phyloP scores from a whole-genome alignment of 2,329 filamentous ascomycete genomes.

The Coccinonectria pachysandricola region DNA sequence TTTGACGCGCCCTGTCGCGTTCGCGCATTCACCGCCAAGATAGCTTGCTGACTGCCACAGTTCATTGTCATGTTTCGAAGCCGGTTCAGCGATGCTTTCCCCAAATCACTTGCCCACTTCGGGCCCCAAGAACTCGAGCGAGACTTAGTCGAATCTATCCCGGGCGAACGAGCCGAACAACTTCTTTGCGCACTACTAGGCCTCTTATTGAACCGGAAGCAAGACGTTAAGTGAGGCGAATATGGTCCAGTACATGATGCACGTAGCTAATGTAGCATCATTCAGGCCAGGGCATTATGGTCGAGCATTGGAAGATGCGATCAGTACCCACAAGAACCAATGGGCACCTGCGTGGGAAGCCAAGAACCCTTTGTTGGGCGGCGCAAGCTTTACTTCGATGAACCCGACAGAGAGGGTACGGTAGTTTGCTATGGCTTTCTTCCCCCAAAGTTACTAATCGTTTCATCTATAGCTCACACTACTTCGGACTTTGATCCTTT shows the following conservation, averaged over 20 bases:
- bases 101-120: slow-evolving; percentile 77
- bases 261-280: no score
- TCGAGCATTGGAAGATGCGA: slow-evolving; percentile 86
- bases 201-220: slow-evolving; percentile 89
- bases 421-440: no score
- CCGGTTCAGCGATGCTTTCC: slow-evolving; percentile 83
- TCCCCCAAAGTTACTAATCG: neutral
- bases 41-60: slow-evolving; percentile 39
- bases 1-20: slow-evolving; percentile 35
- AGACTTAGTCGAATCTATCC: slow-evolving; percentile 66
- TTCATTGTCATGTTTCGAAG: slow-evolving; percentile 98
- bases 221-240: slow-evolving; percentile 85
- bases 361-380: slow-evolving; percentile 72
- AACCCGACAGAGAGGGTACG: slow-evolving; percentile 68
- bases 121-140: slow-evolving; percentile 92
- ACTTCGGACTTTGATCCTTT: slow-evolving; percentile 72
- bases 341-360: slow-evolving; percentile 80
- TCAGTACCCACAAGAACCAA: slow-evolving; percentile 74
- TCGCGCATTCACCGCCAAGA: slow-evolving; percentile 35
- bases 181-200: slow-evolving; percentile 83
- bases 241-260: no score
- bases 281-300: slow-evolving; percentile 83
- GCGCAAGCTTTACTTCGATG: slow-evolving; percentile 75
- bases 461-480: slow-evolving; percentile 56
- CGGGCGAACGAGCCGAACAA: slow-evolving; percentile 76